Conservation (phyloP, 768 basidiomycete species). For the Cyathus striatus region DNA sequence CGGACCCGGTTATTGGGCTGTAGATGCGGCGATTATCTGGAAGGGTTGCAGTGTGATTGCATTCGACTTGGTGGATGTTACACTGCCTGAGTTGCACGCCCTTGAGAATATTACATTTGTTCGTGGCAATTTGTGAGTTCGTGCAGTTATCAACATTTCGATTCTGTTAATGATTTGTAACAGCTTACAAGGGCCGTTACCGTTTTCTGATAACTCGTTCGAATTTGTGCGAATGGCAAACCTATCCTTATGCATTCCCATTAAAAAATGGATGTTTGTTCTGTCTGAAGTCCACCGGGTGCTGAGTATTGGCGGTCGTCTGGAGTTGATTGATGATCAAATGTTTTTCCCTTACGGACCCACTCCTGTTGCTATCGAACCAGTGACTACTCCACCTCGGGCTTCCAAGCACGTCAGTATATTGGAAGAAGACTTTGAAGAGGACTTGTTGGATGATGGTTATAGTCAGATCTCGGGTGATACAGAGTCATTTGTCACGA, state of each 20-base stretch:
- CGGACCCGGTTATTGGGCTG: constrained; percentile 65
- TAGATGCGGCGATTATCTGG: constrained; percentile 62
- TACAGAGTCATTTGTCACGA: constrained; percentile 1
- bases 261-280: constrained; percentile 53
- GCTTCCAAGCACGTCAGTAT: constrained; percentile 3
- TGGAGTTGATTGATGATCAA: constrained; percentile 76
- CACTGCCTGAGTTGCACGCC: constrained; percentile 28
- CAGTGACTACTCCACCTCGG: constrained; percentile 6
- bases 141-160: too few species aligned
- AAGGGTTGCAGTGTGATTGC: constrained; percentile 53
- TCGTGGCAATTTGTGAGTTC: constrained; percentile 64
- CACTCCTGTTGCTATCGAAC: constrained; percentile 7
- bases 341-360: constrained; percentile 57
- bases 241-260: constrained; percentile 55
- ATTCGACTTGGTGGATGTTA: constrained; percentile 56
- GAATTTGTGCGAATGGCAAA: constrained; percentile 75
- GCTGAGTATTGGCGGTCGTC: constrained; percentile 50
- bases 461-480: not conserved
- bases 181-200: constrained; percentile 52
- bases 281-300: constrained; percentile 60
- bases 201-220: constrained; percentile 59
- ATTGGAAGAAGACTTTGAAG: constrained; percentile 6
- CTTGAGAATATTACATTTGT: constrained; percentile 45
- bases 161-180: not conserved
- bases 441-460: constrained; percentile 6